Evolutionary conservation across 2,329 filamentous ascomycete genomes (phyloP).

Genomic region (Capronia epimyces): DNA sequence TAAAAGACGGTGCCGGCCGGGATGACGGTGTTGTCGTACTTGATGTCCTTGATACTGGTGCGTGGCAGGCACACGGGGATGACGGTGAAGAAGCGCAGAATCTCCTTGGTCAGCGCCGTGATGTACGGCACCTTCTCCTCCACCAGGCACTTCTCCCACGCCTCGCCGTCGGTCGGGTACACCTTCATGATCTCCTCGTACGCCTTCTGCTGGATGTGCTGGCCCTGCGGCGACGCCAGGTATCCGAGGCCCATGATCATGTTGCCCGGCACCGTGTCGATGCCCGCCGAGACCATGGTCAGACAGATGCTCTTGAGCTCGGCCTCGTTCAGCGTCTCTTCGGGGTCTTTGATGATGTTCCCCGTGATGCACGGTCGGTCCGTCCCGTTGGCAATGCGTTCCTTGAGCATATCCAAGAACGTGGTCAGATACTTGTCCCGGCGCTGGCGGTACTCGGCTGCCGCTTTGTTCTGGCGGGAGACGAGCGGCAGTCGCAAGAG

Average conservation of each 20-base stretch:
- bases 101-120: conserved; percentile 72
- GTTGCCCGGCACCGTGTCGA: conserved; percentile 76
- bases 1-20: conserved; percentile 74
- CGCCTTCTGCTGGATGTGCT: conserved; percentile 64
- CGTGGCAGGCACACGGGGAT: conserved; percentile 73
- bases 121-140: conserved; percentile 75
- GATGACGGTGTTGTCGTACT: conserved; percentile 61
- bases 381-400: conserved; percentile 56
- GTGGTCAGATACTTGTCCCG: conserved; percentile 61
- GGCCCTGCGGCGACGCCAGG: conserved; percentile 62
- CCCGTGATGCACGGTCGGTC: conserved; percentile 65
- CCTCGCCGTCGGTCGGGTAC: conserved; percentile 63
- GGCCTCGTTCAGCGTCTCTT: conserved; percentile 63
- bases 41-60: conserved; percentile 65
- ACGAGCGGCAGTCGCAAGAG: conserved; percentile 60
- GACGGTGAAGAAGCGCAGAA: conserved; percentile 71
- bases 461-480: conserved; percentile 54
- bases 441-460: conserved; percentile 60
- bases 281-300: conserved; percentile 74
- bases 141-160: conserved; percentile 66
- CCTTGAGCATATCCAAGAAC: conserved; percentile 56
- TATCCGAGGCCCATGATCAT: conserved; percentile 75
- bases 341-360: conserved; percentile 65
- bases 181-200: conserved; percentile 64
- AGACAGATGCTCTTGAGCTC: conserved; percentile 76